phyloP scores from a whole-genome alignment of 257 asterid genomes.

The Nicotiana attenuata region DNA sequence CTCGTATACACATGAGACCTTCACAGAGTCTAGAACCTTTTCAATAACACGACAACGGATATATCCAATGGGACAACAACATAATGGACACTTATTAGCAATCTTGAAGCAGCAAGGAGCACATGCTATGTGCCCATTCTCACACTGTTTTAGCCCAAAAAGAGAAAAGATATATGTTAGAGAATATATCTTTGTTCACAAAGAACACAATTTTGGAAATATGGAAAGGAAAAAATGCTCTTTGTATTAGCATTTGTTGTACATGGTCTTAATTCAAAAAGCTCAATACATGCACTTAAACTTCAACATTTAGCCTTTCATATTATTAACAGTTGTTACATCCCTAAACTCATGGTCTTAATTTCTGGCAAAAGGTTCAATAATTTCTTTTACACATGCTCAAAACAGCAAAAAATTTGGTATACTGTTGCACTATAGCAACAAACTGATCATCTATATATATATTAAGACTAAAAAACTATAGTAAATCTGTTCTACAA shows the following conservation, averaged over 20 bases:
- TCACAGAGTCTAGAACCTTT: slow-evolving; percentile 57
- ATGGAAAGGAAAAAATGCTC: neutral
- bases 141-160: slow-evolving; percentile 44
- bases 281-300: neutral
- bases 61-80: slow-evolving; percentile 58
- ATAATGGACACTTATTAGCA: slow-evolving; percentile 52
- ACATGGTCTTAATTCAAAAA: neutral
- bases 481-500: neutral
- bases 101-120: slow-evolving; percentile 52
- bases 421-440: neutral
- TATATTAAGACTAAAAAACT: no score
- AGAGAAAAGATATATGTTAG: slow-evolving; percentile 15
- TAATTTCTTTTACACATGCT: neutral
- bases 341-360: neutral
- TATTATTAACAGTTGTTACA: neutral
- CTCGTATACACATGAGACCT: slow-evolving; percentile 34
- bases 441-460: neutral
- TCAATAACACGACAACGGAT: slow-evolving; percentile 71
- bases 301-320: neutral
- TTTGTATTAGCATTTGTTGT: neutral
- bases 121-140: slow-evolving; percentile 80
- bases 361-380: neutral
- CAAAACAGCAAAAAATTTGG: no score
- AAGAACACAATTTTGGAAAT: neutral
- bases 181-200: no score